Evolutionary conservation across 371 early-diverging fungal genomes (phyloP), one percentile per base, ranked within the genome.

Genomic region (Mortierella sp.): DNA sequence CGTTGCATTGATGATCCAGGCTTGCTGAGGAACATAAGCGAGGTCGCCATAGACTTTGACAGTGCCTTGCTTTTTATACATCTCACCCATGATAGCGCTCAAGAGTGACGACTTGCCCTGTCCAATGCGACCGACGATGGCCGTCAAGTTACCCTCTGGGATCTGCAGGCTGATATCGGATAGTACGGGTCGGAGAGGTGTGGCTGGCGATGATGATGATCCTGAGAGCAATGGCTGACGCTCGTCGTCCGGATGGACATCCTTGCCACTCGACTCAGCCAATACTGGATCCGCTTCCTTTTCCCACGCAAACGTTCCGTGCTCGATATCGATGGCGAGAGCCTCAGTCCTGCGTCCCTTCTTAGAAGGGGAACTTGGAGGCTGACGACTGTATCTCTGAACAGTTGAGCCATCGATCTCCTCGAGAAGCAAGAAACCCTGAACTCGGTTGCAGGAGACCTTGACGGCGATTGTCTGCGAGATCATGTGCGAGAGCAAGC

Each of bases 1-100:
- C 0, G 89, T 87, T 2, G 84, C 83, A 54, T 89, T 90, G 82
- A 87, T 82, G 50, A 94, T 89, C 91, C 91, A 94, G 21, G 94
- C 82, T 50, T 86, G 79, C 71, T 93, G 92, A 15, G 90, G 79
- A 1, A 89, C 92, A 55, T 92, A 93, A 1, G 92, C 91, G 2
- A 92, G 54, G 26, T 71, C 63, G 14, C 93, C 93, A 6, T 66
- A 50, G 0, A 91, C 41, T 1, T 15, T 39, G 11, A 90, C 86
- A 6, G 60, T 46, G 28, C 92, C 92, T 2, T 58, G 31, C 4
- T 41, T n/a, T 49, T 82, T 85, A 55, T 87, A 81, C 87, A 90
- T 89, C 50, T 93, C 92, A 27, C 92, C 93, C 23, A 91, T 62
- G 19, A 92, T 55, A 0, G 89, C 89, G 11, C 80, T 70, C 17